Evolutionary conservation across 2,329 filamentous ascomycete species (phyloP), one percentile per base, ranked within the genome.

Genomic region (Escovopsis sp.): DNA sequence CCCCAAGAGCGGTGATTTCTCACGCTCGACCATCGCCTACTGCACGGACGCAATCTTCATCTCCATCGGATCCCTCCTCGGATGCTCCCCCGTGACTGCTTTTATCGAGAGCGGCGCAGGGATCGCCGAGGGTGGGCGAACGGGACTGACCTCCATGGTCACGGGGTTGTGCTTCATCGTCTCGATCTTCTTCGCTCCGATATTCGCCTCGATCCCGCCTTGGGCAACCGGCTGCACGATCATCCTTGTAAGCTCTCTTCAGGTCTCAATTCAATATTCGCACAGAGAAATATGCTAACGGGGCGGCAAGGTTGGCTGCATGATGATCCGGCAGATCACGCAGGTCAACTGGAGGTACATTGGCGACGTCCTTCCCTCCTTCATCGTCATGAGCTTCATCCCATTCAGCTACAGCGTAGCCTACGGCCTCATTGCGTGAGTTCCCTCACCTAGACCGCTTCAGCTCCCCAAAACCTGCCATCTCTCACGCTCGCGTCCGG

Each of bases 21-120:
- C 88, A 41, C 80, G 85, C 35, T 88, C 83, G 2, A 85, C 86
- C 1, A 64, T 89, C 30, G 87, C 87, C 2, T 87, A 85, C 58
- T 81, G 73, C 51, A 76, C 74, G 4, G 82, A 87, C 49, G 81
- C 82, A 1, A 60, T 78, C 12, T 79, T 77, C 46, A 84, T 86
- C 48, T 82, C 80, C 1, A 73, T 86, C 39, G 80, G 80, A 4
- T 73, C 77, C 0, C 65, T 87, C 1, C 69, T 86, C 44, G 82
- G 81, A 3, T 75, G 70, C 36, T 80, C 81, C 0, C 82, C 82
- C 0, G 76, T 83, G 1, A 86, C 82, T 0, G 79, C 79, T 3
- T 86, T 83, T 58, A 79, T 86, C 46, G 82, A 86, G 56, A 82
- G 77, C 38, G 81, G 80, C 45, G 80, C 82, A 4, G 82, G 82